Base-by-base conservation (phyloP, 2,329 filamentous ascomycete species). In the Xylariaceae sp. region DNA sequence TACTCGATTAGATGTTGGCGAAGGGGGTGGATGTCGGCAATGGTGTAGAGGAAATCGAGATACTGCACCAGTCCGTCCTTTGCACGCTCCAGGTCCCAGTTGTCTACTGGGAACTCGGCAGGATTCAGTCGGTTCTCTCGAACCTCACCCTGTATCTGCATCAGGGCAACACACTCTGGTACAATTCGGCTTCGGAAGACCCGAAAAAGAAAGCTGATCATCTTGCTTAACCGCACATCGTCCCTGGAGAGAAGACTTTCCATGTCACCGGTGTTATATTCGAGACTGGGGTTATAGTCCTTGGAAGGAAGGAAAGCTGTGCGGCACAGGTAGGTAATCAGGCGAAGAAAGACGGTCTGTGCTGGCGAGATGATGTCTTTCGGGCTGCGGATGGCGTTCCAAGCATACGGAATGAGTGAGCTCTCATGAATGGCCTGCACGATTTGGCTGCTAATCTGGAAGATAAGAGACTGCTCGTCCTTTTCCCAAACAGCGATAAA, bases 401-500 rank as follows among this genome's bases (percentile, higher is more conserved):
- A 96, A 3, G 89, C 85, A 53, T 92, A 93, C 0, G 89, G 89
- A 56, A 95, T 81, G 18, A 96, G 67, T 2, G 86, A 87, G 44
- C 87, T 93, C 45, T 89, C 82, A 32, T 95, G 78, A 29, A 95
- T 84, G 0, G 90, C 86, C 55, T 94, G 86, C 61, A 95, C 86
- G 39, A 96, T 94, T 59, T 95, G 89, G 28, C 88, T 83, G 59
- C 93, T 95, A 57, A 95, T 86, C 57, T 94, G 90, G 66, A 94
- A 95, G 52, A 95, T 94, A 23, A 94, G 76, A 40, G 93, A 88
- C 39, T 90, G 82, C 56, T 96, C 89, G 25, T 87, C 83, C 50
- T 95, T 80, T 53, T 95, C 90, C 90, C 90, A 96, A 7, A 94
- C 89, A 5, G 90, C 90, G 42, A 95, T 94, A 56, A 95, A 95